These are phyloP conservation scores for Alternaria dauci DNA, from an alignment of 2,329 filamentous ascomycete genomes.

Conservation along the genomic window DNA sequence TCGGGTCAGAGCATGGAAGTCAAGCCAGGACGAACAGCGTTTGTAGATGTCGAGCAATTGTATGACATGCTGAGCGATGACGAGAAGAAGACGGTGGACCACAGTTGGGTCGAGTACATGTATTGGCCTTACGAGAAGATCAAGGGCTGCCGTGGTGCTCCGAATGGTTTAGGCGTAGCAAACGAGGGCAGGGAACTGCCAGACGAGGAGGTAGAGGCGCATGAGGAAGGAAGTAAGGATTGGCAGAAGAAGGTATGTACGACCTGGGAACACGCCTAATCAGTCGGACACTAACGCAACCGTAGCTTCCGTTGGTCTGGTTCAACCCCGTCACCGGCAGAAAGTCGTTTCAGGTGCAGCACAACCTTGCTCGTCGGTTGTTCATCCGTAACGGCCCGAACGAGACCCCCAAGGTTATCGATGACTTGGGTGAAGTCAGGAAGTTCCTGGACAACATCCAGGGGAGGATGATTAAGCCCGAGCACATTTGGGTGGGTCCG, in stretches of 20 bases:
- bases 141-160: slow-evolving; percentile 9
- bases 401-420: slow-evolving; percentile 2
- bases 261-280: background rate
- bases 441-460: slow-evolving; percentile 10
- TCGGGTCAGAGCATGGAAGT: slow-evolving; percentile 3
- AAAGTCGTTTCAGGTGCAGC: slow-evolving; percentile 3
- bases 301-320: slow-evolving; percentile 6
- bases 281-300: background rate
- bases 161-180: slow-evolving; percentile 4
- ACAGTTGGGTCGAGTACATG: slow-evolving; percentile 11
- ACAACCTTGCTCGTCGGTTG: slow-evolving; percentile 2
- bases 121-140: slow-evolving; percentile 4
- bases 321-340: slow-evolving; percentile 6
- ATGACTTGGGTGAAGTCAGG: slow-evolving; percentile 5
- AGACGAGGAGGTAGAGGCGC: slow-evolving; percentile 1
- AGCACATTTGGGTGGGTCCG: slow-evolving; percentile 6
- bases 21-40: slow-evolving; percentile 4
- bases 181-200: slow-evolving; percentile 6
- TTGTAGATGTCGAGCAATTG: slow-evolving; percentile 5
- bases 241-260: slow-evolving; percentile 9
- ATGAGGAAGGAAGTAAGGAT: background rate
- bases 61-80: slow-evolving; percentile 11
- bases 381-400: slow-evolving; percentile 3
- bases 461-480: slow-evolving; percentile 10
- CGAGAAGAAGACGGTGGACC: slow-evolving; percentile 5